Percentiles rank a stretch among this genome's conserved stretches.
phyloP scores from a whole-genome alignment of 2,329 filamentous ascomycete species.

The Talaromyces sp. region DNA sequence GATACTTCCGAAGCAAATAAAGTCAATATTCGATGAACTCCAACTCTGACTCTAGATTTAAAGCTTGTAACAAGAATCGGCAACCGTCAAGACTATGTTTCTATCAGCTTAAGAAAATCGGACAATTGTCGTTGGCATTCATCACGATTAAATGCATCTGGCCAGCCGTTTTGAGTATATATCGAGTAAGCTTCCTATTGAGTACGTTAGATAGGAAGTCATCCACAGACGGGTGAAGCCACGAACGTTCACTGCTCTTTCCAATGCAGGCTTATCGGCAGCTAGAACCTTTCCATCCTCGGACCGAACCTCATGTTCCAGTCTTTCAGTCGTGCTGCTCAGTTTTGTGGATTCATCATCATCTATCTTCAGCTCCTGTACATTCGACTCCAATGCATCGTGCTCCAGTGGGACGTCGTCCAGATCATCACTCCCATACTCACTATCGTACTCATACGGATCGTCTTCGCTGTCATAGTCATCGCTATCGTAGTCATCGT shows the following conservation, averaged over 20 bases:
- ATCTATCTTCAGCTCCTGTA: background rate
- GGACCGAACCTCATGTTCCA: background rate
- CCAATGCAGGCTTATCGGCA: background rate
- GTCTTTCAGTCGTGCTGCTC: background rate
- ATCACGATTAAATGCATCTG: constrained; percentile 1
- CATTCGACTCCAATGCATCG: background rate
- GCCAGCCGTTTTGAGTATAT: constrained; percentile 13
- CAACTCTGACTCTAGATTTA: background rate
- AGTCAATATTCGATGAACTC: background rate
- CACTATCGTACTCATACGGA: constrained; percentile 15
- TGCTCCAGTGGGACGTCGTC: background rate
- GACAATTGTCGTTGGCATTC: constrained; percentile 9
- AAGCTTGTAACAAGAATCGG: background rate
- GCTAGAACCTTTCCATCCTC: background rate
- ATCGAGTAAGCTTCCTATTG: constrained; percentile 7
- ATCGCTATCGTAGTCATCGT: constrained; percentile 10
- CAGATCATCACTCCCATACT: constrained; percentile 15
- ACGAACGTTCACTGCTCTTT: background rate
- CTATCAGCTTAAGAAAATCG: background rate
- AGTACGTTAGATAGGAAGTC: too few relatives aligned
- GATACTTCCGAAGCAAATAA: background rate
- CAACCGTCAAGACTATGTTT: background rate
- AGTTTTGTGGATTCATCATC: background rate
- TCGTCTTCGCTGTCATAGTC: background rate
- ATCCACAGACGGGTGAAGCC: background rate